Evolutionary conservation across 2,329 filamentous ascomycete species (phyloP).

Genomic region (Botrytis elliptica): DNA sequence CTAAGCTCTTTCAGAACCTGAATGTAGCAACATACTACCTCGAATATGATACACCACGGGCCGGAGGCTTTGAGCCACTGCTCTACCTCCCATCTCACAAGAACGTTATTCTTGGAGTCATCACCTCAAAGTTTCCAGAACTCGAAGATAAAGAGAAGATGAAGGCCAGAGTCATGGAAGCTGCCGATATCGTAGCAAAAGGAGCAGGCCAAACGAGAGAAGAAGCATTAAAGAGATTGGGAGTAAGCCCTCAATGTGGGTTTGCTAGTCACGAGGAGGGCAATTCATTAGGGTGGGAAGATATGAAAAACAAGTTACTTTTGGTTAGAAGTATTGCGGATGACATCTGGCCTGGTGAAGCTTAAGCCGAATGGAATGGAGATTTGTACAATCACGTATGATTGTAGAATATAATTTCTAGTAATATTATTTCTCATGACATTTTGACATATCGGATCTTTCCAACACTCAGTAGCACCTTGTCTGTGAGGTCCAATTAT

Average conservation of each 20-base stretch:
- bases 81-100: constrained; percentile 59
- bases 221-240: constrained; percentile 66
- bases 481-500: not conserved
- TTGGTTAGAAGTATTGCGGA: constrained; percentile 71
- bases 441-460: not conserved
- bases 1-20: constrained; percentile 63
- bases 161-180: constrained; percentile 57
- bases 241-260: constrained; percentile 70
- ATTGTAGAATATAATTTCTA: not conserved
- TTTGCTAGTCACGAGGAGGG: constrained; percentile 51
- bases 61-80: constrained; percentile 66
- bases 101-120: constrained; percentile 63
- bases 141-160: constrained; percentile 64
- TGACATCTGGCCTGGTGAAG: constrained; percentile 59
- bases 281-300: constrained; percentile 65
- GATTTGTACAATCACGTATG: not conserved
- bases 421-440: not conserved
- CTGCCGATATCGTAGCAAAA: constrained; percentile 67
- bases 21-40: constrained; percentile 68
- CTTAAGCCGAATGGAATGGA: constrained; percentile 18
- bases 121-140: constrained; percentile 61
- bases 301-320: constrained; percentile 71
- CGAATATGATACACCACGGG: constrained; percentile 65
- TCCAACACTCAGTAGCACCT: not conserved
- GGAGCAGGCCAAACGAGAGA: constrained; percentile 63